Evolutionary conservation across 2,329 filamentous ascomycete genomes (phyloP).

Genomic region (Claviceps spartinae): DNA sequence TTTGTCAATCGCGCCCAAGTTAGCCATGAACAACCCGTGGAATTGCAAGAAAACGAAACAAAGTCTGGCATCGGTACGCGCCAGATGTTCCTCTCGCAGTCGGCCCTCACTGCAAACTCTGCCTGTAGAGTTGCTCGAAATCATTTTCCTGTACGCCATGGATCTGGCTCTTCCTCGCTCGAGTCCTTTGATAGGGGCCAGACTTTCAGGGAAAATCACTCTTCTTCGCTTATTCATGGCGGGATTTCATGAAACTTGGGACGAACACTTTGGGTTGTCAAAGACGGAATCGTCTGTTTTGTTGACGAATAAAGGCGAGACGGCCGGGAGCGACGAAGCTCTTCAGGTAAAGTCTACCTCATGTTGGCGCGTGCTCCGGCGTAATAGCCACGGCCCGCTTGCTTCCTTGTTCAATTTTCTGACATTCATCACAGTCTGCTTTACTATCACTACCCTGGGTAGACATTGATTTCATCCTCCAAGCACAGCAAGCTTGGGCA

Average conservation of each 20-base stretch:
- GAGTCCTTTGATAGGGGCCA: slow-evolving; percentile 29
- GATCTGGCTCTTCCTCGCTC: slow-evolving; percentile 34
- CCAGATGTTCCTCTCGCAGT: slow-evolving; percentile 13
- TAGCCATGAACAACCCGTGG: not conserved
- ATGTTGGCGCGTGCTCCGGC: not conserved
- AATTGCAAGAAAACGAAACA: slow-evolving; percentile 15
- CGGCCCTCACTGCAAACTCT: slow-evolving; percentile 22
- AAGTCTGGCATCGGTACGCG: slow-evolving; percentile 18
- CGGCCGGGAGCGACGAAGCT: slow-evolving; percentile 21
- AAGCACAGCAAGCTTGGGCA: slow-evolving; percentile 35
- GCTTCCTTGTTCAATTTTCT: not conserved
- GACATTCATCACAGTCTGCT: slow-evolving; percentile 21
- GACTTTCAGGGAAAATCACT: slow-evolving; percentile 29
- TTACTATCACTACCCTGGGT: slow-evolving; percentile 32
- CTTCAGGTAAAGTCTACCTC: slow-evolving; percentile 29
- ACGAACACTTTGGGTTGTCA: slow-evolving; percentile 20
- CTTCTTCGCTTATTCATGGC: slow-evolving; percentile 23
- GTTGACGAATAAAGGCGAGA: not conserved
- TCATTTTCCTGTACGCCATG: slow-evolving; percentile 35
- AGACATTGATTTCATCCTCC: slow-evolving; percentile 30
- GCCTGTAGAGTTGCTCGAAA: slow-evolving; percentile 40
- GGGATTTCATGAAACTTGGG: slow-evolving; percentile 26
- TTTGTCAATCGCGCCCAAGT: slow-evolving; percentile 6
- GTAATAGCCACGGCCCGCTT: not conserved
- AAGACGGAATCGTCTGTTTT: not conserved